Evolutionary conservation across 2,329 filamentous ascomycete genomes (phyloP).

Genomic region (Colletotrichum eremochloae): DNA sequence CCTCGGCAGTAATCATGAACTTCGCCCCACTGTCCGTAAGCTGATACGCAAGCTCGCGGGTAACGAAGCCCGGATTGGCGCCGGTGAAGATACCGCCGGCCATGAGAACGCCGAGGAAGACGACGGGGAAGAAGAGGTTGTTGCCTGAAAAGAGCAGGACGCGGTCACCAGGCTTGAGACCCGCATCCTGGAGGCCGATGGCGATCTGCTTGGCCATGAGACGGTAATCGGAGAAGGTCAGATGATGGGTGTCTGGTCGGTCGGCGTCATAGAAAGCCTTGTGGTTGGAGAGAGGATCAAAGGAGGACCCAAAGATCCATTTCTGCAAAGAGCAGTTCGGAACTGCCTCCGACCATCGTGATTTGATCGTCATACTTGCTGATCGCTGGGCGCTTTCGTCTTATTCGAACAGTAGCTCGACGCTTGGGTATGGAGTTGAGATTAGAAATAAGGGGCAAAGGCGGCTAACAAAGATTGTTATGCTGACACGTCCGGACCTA

Average conservation of each 20-base stretch:
- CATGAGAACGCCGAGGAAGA: slow-evolving; percentile 81
- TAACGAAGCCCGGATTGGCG: slow-evolving; percentile 76
- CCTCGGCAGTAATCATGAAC: slow-evolving; percentile 75
- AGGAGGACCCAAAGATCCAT: slow-evolving; percentile 68
- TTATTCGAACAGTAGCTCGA: not conserved
- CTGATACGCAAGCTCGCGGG: slow-evolving; percentile 81
- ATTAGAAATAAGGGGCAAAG: not conserved
- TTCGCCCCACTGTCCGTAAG: slow-evolving; percentile 77
- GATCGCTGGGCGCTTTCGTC: not conserved
- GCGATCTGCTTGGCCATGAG: slow-evolving; percentile 80
- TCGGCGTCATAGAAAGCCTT: slow-evolving; percentile 74
- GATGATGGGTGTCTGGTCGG: slow-evolving; percentile 73
- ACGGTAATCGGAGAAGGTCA: slow-evolving; percentile 75
- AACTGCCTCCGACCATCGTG: slow-evolving; percentile 60
- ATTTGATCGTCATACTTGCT: slow-evolving; percentile 59
- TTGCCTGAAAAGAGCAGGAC: slow-evolving; percentile 82
- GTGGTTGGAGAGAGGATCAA: slow-evolving; percentile 57
- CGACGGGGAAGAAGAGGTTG: slow-evolving; percentile 77
- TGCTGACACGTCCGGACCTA: not conserved
- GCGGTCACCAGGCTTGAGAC: slow-evolving; percentile 76
- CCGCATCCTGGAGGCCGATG: slow-evolving; percentile 73
- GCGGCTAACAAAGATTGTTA: not conserved
- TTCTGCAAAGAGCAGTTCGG: slow-evolving; percentile 65
- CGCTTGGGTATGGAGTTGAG: not conserved
- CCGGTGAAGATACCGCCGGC: slow-evolving; percentile 84